Evolutionary conservation across 306 rosid genomes (phyloP).

Genomic region (Clitoria ternatea): DNA sequence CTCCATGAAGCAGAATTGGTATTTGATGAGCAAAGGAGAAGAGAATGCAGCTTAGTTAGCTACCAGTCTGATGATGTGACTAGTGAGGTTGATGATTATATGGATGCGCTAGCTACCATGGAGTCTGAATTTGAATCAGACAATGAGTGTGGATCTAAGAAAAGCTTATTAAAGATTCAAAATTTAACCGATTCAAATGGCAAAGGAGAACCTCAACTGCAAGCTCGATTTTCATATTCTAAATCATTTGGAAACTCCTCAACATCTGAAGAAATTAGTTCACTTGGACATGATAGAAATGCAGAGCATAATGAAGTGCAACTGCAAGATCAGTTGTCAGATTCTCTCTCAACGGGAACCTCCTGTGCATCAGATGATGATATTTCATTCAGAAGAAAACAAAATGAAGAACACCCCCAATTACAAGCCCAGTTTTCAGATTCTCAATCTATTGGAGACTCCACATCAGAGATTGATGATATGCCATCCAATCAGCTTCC

Average conservation of each 20-base stretch:
- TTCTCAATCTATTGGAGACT: slow-evolving; percentile 26
- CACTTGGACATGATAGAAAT: slow-evolving; percentile 42
- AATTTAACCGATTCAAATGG: slow-evolving; percentile 43
- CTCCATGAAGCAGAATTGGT: slow-evolving; percentile 35
- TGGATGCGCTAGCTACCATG: slow-evolving; percentile 76
- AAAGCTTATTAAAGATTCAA: slow-evolving; percentile 33
- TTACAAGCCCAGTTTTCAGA: slow-evolving; percentile 27
- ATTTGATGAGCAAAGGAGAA: slow-evolving; percentile 45
- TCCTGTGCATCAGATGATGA: slow-evolving; percentile 27
- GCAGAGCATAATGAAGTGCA: slow-evolving; percentile 26
- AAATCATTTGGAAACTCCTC: slow-evolving; percentile 63
- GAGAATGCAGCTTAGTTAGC: slow-evolving; percentile 41
- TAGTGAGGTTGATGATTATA: slow-evolving; percentile 82
- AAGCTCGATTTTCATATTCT: slow-evolving; percentile 57
- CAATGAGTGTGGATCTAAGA: slow-evolving; percentile 50
- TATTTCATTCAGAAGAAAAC: slow-evolving; percentile 25
- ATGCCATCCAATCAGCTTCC: slow-evolving; percentile 29
- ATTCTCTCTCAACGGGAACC: slow-evolving; percentile 19
- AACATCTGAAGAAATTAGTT: slow-evolving; percentile 57
- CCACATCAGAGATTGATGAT: slow-evolving; percentile 35
- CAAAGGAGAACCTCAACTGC: slow-evolving; percentile 45
- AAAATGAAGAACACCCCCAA: slow-evolving; percentile 10
- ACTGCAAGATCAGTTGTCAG: slow-evolving; percentile 7
- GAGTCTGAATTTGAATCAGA: slow-evolving; percentile 73
- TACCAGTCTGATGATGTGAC: slow-evolving; percentile 63